Base-by-base conservation (phyloP, 495 filamentous ascomycete genomes). In the Annulohypoxylon bovei region DNA sequence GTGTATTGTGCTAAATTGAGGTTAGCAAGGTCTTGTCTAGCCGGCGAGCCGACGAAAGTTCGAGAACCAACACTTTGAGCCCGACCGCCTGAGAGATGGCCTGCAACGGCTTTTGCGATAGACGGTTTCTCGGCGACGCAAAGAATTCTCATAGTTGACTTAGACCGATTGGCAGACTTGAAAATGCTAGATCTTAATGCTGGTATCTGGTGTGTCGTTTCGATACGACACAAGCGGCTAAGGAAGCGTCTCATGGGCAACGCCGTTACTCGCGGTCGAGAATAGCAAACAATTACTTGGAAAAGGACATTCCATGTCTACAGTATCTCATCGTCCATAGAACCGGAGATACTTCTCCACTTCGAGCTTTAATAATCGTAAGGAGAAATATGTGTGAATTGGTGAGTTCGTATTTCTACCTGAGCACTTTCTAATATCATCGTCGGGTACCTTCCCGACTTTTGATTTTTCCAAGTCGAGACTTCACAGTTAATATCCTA, bases 61-160 rank as follows among this genome's bases (percentile, higher is more conserved):
- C 9, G 20, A 49, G 3, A n/a, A 87, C 88, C 79, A 82, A 96
- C 94, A 39, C 85, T 88, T 76, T 87, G 86, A 58, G 89, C 85
- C 25, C 82, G 78, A 50, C 93, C 92, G 56, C 93, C 93, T 20
- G 91, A 90, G 52, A 99, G 85, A 81, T 98, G 95, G 54, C 88
- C 86, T 32, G 95, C 91, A 54, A 99, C 96, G 46, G 95, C 93
- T 80, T 93, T 97, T 55, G 95, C 91, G 62, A 99, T 98, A 33
- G 94, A 94, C 57, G 94, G 94, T 81, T 99, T 99, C 76, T 99
- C 95, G 61, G 95, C 95, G 69, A 99, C 94, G 76, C 96, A 98
- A 25, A 99, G 85, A 67, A 97, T 89, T 68, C 75, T 79, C 69
- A 87, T 84, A 78, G 79, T 83, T 25, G 75, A 73, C 23, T 65